Percentiles rank a stretch among this genome's conserved stretches.
Conservation (phyloP, 2,329 filamentous ascomycete species). For the Hypomyces perniciosus region DNA sequence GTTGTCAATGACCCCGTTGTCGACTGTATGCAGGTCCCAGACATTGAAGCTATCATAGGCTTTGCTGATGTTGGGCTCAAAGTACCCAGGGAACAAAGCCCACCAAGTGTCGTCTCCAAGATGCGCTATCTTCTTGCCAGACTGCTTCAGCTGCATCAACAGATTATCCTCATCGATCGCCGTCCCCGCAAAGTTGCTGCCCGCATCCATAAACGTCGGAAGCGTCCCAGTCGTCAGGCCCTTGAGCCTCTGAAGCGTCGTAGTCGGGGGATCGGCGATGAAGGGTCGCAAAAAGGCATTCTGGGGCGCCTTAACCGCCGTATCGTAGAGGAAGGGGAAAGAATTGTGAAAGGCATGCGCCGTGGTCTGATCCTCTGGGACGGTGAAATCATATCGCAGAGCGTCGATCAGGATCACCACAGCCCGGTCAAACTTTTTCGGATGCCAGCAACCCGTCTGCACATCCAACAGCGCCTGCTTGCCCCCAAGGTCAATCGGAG, state of each 20-base stretch:
- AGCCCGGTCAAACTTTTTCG: conserved; percentile 86
- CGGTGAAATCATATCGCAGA: conserved; percentile 91
- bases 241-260: conserved; percentile 87
- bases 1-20: conserved; percentile 89
- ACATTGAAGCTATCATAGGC: conserved; percentile 98
- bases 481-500: conserved; percentile 60
- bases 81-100: conserved; percentile 86
- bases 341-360: conserved; percentile 70
- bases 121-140: conserved; percentile 74
- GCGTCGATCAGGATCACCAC: conserved; percentile 90
- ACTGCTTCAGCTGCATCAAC: conserved; percentile 59
- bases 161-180: conserved; percentile 90
- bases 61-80: conserved; percentile 76
- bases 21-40: conserved; percentile 94
- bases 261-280: conserved; percentile 93
- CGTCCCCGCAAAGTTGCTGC: conserved; percentile 91
- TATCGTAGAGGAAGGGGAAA: conserved; percentile 80
- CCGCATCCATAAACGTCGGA: conserved; percentile 88
- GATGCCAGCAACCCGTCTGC: conserved; percentile 85
- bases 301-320: conserved; percentile 63
- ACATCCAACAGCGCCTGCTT: conserved; percentile 34
- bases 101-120: conserved; percentile 98
- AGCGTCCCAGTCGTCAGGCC: conserved; percentile 91
- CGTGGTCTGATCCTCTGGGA: conserved; percentile 53
- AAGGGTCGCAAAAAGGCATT: conserved; percentile 91